phyloP scores from a whole-genome alignment of 352 stramenopile genomes.

The Halophytophthora batemanensis region DNA sequence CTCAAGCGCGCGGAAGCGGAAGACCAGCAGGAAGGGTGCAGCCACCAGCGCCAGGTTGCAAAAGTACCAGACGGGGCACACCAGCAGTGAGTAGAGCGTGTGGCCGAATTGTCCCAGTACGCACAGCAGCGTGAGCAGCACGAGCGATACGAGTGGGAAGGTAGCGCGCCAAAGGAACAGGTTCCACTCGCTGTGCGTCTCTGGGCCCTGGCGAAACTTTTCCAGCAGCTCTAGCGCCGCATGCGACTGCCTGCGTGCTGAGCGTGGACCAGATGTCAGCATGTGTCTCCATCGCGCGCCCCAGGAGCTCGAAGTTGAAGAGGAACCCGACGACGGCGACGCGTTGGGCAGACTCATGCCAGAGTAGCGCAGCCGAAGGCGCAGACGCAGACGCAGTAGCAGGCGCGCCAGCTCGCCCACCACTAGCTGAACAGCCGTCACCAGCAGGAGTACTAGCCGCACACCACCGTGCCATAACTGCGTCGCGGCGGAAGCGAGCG shows the following conservation, averaged over 20 bases:
- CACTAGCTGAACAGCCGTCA: slow-evolving; percentile 15
- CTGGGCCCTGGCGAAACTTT: slow-evolving; percentile 64
- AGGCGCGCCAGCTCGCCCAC: slow-evolving; percentile 8
- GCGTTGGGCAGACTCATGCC: slow-evolving; percentile 3
- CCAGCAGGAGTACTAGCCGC: slow-evolving; percentile 12
- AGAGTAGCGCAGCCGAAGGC: slow-evolving; percentile 5
- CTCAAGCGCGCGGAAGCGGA: slow-evolving; percentile 52
- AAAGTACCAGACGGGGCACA: slow-evolving; percentile 77
- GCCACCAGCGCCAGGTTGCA: slow-evolving; percentile 67
- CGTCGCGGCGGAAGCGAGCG: neutral
- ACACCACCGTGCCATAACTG: slow-evolving; percentile 27
- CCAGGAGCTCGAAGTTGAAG: slow-evolving; percentile 1
- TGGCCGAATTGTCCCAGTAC: slow-evolving; percentile 64
- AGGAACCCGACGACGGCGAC: slow-evolving; percentile 1
- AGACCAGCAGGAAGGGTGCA: slow-evolving; percentile 76
- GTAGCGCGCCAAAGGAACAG: slow-evolving; percentile 76
- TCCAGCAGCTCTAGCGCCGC: slow-evolving; percentile 62
- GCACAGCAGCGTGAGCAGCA: slow-evolving; percentile 64
- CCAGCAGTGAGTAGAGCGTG: slow-evolving; percentile 61
- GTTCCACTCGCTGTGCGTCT: slow-evolving; percentile 82
- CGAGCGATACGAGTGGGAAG: slow-evolving; percentile 76
- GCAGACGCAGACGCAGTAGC: slow-evolving; percentile 10
- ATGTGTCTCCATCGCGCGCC: slow-evolving; percentile 13
- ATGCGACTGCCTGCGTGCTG: slow-evolving; percentile 27
- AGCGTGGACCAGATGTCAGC: slow-evolving; percentile 12